Evolutionary conservation across 2,329 filamentous ascomycete genomes (phyloP).

Genomic region (Pyrenophora teres): DNA sequence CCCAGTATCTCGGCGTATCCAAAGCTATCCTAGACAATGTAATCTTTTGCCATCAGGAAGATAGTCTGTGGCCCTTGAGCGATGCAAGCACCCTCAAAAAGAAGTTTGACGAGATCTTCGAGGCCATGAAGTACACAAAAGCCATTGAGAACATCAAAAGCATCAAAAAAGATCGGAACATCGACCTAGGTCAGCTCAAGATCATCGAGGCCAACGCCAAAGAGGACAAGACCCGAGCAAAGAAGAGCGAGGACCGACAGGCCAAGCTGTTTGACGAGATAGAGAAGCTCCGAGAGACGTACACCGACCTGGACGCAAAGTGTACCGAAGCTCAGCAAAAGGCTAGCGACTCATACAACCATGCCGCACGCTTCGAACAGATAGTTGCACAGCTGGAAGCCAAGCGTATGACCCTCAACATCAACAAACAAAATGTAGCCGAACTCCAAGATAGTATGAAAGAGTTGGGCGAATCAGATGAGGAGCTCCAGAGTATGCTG

Average conservation of each 20-base stretch:
- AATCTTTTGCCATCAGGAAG: slow-evolving; percentile 98
- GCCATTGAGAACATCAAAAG: slow-evolving; percentile 94
- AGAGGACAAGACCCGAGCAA: slow-evolving; percentile 81
- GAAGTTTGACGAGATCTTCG: slow-evolving; percentile 96
- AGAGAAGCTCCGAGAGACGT: slow-evolving; percentile 50
- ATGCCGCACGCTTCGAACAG: slow-evolving; percentile 73
- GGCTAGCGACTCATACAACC: slow-evolving; percentile 69
- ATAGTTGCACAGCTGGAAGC: slow-evolving; percentile 76
- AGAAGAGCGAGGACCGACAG: slow-evolving; percentile 60
- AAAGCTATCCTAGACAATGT: slow-evolving; percentile 89
- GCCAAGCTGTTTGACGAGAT: slow-evolving; percentile 70
- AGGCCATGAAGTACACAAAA: slow-evolving; percentile 95
- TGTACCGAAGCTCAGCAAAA: slow-evolving; percentile 50
- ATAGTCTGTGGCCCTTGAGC: slow-evolving; percentile 95
- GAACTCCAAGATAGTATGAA: slow-evolving; percentile 74
- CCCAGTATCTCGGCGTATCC: slow-evolving; percentile 85
- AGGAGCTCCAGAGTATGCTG: slow-evolving; percentile 71
- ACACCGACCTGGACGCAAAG: slow-evolving; percentile 38
- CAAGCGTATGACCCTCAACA: slow-evolving; percentile 74
- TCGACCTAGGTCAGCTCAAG: slow-evolving; percentile 73
- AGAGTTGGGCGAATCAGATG: slow-evolving; percentile 78
- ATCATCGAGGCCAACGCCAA: slow-evolving; percentile 78
- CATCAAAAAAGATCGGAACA: slow-evolving; percentile 80
- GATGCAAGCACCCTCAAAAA: slow-evolving; percentile 86
- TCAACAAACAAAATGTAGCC: slow-evolving; percentile 70